Evolutionary conservation across 768 basidiomycete genomes (phyloP).

Genomic region (Lentinula aciculospora): DNA sequence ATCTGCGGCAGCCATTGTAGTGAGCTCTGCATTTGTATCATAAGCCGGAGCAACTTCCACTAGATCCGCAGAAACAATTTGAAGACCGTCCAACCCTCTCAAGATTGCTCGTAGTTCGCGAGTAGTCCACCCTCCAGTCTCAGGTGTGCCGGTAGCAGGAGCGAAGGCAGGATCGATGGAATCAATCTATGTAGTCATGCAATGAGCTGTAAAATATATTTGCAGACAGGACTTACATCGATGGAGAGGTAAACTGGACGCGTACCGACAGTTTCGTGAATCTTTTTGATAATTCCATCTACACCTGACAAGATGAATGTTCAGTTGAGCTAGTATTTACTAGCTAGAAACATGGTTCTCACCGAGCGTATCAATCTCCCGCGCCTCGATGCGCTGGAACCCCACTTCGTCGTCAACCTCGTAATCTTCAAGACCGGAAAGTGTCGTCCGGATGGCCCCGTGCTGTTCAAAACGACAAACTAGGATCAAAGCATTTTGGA

Average conservation of each 20-base stretch:
- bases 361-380: constrained; percentile 82
- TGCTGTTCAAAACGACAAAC: constrained; percentile 59
- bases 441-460: constrained; percentile 81
- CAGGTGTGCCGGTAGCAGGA: constrained; percentile 81
- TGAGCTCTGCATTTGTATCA: constrained; percentile 60
- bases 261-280: constrained; percentile 71
- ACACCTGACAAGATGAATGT: constrained; percentile 36
- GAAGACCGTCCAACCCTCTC: constrained; percentile 67
- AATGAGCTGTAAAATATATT: not conserved
- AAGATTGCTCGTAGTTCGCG: constrained; percentile 76
- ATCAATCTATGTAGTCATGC: constrained; percentile 47
- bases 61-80: constrained; percentile 77
- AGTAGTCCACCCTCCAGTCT: constrained; percentile 82
- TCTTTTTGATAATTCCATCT: constrained; percentile 73
- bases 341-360: constrained; percentile 11
- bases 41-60: constrained; percentile 86
- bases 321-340: not conserved
- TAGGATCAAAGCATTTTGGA: constrained; percentile 62
- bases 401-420: constrained; percentile 73
- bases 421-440: constrained; percentile 75
- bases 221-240: constrained; percentile 41
- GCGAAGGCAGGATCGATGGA: constrained; percentile 80
- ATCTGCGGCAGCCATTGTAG: constrained; percentile 60
- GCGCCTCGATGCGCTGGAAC: constrained; percentile 78
- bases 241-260: constrained; percentile 76